These are phyloP conservation scores for Rhizopogon vulgaris DNA, from an alignment of 768 basidiomycete genomes.

Conservation along the genomic window DNA sequence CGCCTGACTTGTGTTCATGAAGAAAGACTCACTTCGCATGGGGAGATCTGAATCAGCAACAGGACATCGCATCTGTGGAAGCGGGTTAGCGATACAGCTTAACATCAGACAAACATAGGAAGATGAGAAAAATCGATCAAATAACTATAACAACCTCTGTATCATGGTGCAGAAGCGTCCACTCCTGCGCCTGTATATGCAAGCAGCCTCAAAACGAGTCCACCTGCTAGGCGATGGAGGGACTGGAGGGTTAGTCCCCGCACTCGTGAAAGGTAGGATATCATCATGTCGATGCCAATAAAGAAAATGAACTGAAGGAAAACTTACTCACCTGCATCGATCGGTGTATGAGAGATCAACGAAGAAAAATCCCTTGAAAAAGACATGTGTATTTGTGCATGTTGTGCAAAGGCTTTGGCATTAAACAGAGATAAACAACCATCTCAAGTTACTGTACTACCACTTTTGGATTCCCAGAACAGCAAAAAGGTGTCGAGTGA, in stretches of 20 bases:
- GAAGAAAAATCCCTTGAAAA: neutral
- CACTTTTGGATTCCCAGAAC: neutral
- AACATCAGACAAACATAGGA: neutral
- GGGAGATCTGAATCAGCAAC: neutral
- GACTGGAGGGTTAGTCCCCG: conserved; percentile 28
- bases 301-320: neutral
- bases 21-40: conserved; percentile 4
- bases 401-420: conserved; percentile 17
- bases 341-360: neutral
- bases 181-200: conserved; percentile 29
- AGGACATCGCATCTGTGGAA: conserved; percentile 5
- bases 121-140: conserved; percentile 15
- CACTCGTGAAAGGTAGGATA: conserved; percentile 23
- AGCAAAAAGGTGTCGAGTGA: neutral
- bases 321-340: conserved; percentile 6
- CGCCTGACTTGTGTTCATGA: conserved; percentile 6
- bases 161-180: conserved; percentile 29
- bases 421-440: conserved; percentile 26
- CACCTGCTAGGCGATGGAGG: conserved; percentile 28
- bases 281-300: conserved; percentile 18
- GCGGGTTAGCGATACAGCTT: neutral
- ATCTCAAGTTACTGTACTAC: neutral
- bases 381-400: conserved; percentile 11
- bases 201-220: conserved; percentile 28
- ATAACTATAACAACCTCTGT: conserved; percentile 30